Base-by-base conservation (phyloP, 495 filamentous ascomycete species). In the Filosporella fistucella region DNA sequence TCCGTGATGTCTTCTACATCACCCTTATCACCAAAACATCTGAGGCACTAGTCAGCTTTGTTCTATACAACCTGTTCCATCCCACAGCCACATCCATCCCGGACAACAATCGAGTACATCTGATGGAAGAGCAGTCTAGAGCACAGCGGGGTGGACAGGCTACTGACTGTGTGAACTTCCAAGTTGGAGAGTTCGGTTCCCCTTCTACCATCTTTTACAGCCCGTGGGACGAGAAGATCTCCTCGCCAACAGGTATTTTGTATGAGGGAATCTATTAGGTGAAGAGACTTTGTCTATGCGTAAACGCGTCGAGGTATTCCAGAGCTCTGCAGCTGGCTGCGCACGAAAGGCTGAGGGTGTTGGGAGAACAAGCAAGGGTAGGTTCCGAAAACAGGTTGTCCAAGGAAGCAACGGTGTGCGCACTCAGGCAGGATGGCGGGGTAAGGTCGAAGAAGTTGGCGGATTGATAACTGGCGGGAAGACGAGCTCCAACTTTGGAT, bases 111-210 rank as follows among this genome's bases (percentile, higher is more conserved):
- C n/a, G n/a, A n/a, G n/a, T n/a, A n/a, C n/a, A n/a, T n/a, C n/a
- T n/a, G n/a, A n/a, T n/a, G n/a, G n/a, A n/a, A n/a, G n/a, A n/a
- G n/a, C n/a, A n/a, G n/a, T n/a, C n/a, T n/a, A n/a, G n/a, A n/a
- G n/a, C n/a, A n/a, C n/a, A n/a, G n/a, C n/a, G n/a, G 18, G 17
- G 32, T 43, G 4, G 41, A 32, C 35, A 41, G 30, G 48, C 54
- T 39, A 89, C 94, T 79, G 80, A 98, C 93, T 98, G 93, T 69
- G 93, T 98, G 74, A 98, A 98, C 78, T 97, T 97, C 93, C 93
- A 97, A 68, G 91, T 96, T 60, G 93, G 91, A 67, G 89, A 79
- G 70, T 78, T 85, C 69, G 85, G 76, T 72, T 96, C 93, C 73
- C 84, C 87, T 76, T 96, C 93, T 73, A 93, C 91, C 93, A 98